Evolutionary conservation across 306 rosid genomes (phyloP).

Genomic region (Gynostemma pentaphyllum): DNA sequence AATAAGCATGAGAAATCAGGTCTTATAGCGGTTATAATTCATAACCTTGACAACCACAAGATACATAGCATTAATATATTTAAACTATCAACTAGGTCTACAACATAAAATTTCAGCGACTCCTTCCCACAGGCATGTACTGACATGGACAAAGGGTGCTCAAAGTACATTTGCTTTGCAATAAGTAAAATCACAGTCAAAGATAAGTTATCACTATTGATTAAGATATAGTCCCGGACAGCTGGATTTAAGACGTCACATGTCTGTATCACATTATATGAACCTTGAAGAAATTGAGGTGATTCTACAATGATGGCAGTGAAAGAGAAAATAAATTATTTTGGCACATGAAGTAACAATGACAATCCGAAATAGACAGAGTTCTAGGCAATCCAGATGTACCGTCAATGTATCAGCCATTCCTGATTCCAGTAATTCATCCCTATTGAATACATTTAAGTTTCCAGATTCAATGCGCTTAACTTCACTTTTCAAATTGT

Average conservation of each 20-base stretch:
- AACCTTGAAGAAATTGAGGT: neutral
- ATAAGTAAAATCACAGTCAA: neutral
- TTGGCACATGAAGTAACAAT: neutral
- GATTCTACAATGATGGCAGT: neutral
- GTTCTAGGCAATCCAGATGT: slow-evolving; percentile 8
- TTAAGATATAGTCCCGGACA: neutral
- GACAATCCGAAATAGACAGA: neutral
- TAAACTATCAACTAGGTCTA: neutral
- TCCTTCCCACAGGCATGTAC: neutral
- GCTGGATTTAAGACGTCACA: neutral
- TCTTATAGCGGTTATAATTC: neutral
- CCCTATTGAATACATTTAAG: slow-evolving; percentile 61
- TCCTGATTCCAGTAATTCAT: slow-evolving; percentile 92
- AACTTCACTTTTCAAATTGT: slow-evolving; percentile 73
- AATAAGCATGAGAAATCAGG: neutral
- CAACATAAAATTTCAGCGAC: neutral
- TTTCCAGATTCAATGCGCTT: slow-evolving; percentile 67
- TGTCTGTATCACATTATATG: neutral
- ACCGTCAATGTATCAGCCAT: slow-evolving; percentile 87
- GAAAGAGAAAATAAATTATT: slow-evolving; percentile 2
- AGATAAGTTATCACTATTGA: neutral
- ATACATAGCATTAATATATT: neutral
- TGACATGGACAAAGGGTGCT: neutral
- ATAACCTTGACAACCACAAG: neutral
- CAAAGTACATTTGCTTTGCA: neutral